Conservation (phyloP, 768 basidiomycete genomes). For the Hygrocybe punicea region DNA sequence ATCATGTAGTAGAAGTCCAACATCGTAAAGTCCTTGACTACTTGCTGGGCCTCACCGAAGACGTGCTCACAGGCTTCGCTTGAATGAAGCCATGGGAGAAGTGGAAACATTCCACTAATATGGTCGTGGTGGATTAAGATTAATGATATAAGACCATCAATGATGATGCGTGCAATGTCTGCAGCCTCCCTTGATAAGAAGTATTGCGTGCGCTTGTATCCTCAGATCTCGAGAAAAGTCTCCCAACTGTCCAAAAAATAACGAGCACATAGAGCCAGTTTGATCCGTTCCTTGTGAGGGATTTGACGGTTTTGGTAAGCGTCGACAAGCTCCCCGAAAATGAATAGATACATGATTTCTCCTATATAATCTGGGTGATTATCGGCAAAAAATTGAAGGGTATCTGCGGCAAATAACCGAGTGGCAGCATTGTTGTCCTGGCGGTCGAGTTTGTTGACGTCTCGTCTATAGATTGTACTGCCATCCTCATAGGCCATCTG, state of each 20-base stretch:
- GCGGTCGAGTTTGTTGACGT: conserved; percentile 32
- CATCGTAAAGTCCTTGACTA: conserved; percentile 35
- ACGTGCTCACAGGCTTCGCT: conserved; percentile 20
- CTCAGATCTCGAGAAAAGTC: conserved; percentile 17
- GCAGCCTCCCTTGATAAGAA: conserved; percentile 34
- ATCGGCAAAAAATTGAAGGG: conserved; percentile 17
- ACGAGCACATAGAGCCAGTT: conserved; percentile 15
- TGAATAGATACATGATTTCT: conserved; percentile 27
- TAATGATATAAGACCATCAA: conserved; percentile 31
- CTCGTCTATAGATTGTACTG: conserved; percentile 27
- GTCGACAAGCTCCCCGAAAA: conserved; percentile 28
- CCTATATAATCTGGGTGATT: conserved; percentile 18
- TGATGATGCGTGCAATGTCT: conserved; percentile 31
- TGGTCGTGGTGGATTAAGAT: conserved; percentile 37
- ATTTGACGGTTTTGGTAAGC: conserved; percentile 28
- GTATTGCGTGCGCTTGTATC: conserved; percentile 19
- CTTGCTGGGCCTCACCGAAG: conserved; percentile 13
- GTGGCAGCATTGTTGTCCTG: conserved; percentile 39
- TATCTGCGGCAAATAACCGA: conserved; percentile 30
- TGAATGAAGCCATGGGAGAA: conserved; percentile 38
- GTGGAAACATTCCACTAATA: conserved; percentile 18
- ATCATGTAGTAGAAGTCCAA: conserved; percentile 29
- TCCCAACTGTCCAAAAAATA: conserved; percentile 33
- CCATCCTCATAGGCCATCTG: conserved; percentile 11
- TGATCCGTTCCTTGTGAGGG: conserved; percentile 14